phyloP scores from a whole-genome alignment of 208 protist genomes.

The Zelonia costaricensis region DNA sequence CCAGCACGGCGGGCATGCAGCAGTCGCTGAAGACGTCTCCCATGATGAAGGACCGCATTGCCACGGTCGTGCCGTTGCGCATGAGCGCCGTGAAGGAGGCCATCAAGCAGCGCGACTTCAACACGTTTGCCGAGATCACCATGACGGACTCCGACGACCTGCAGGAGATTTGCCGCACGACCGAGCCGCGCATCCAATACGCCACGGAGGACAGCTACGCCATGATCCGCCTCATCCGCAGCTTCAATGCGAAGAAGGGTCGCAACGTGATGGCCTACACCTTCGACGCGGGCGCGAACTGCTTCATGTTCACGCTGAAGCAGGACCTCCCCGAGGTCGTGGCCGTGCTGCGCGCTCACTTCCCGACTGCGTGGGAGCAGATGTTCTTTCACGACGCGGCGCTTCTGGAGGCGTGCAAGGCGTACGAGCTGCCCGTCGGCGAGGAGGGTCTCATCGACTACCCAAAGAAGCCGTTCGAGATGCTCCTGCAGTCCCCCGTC shows the following conservation, averaged over 20 bases:
- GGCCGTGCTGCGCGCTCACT: conserved; percentile 87
- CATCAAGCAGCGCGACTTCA: conserved; percentile 94
- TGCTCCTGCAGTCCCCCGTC: conserved; percentile 85
- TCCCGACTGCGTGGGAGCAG: conserved; percentile 77
- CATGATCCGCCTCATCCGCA: conserved; percentile 95
- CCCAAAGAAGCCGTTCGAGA: conserved; percentile 78
- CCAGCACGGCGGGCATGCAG: conserved; percentile 97
- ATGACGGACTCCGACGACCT: conserved; percentile 98
- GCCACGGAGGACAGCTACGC: conserved; percentile 96
- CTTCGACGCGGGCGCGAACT: conserved; percentile 99
- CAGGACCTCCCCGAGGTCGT: conserved; percentile 87
- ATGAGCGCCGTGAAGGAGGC: conserved; percentile 92
- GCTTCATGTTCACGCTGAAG: conserved; percentile 96
- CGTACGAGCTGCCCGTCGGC: conserved; percentile 21
- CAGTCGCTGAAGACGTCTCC: conserved; percentile 91
- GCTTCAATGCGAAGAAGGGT: conserved; percentile 89
- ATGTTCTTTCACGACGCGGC: conserved; percentile 71
- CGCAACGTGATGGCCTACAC: conserved; percentile 96
- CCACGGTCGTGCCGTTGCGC: conserved; percentile 87
- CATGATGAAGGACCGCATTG: conserved; percentile 89
- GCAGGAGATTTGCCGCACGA: conserved; percentile 97
- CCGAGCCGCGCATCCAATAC: conserved; percentile 98
- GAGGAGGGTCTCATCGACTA: conserved; percentile 75
- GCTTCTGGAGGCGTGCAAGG: conserved; percentile 54
- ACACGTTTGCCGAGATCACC: conserved; percentile 92